phyloP scores from a whole-genome alignment of 306 rosid species.

The Datisca glomerata region DNA sequence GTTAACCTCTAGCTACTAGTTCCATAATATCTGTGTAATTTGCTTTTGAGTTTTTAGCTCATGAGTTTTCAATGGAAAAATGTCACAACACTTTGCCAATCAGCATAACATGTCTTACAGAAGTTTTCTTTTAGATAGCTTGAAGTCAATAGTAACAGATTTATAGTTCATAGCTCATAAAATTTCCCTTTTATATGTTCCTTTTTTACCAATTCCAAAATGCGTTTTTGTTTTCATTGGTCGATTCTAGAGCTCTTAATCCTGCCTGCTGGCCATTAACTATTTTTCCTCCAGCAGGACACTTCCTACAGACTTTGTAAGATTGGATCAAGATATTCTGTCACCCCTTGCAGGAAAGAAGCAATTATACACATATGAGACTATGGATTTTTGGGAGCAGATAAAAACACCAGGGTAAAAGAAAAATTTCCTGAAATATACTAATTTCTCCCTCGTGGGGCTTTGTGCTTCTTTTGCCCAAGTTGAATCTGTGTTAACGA shows the following conservation, averaged over 20 bases:
- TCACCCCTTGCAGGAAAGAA: conserved; percentile 97
- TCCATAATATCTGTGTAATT: neutral
- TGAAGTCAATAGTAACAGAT: too few relatives aligned
- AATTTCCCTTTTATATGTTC: neutral
- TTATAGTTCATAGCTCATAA: too few relatives aligned
- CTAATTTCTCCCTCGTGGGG: neutral
- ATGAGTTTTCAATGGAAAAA: too few relatives aligned
- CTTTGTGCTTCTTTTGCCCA: conserved; percentile 5
- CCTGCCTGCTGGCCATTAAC: neutral
- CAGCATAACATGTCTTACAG: too few relatives aligned
- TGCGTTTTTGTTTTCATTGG: neutral
- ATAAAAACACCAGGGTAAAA: conserved; percentile 95
- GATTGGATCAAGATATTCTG: conserved; percentile 97
- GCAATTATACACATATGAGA: conserved; percentile 72
- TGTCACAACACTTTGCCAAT: too few relatives aligned
- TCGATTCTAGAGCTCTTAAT: neutral
- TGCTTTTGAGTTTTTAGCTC: too few relatives aligned
- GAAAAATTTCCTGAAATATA: neutral
- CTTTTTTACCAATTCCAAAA: neutral
- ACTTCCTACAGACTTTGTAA: conserved; percentile 64
- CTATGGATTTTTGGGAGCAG: conserved; percentile 94
- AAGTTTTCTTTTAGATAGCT: too few relatives aligned
- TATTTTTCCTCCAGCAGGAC: conserved; percentile 37
- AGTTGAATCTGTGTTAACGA: conserved; percentile 15
- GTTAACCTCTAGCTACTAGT: conserved; percentile 23